A percentile compares a stretch with the other conserved stretches of the same genome.
Evolutionary conservation across 345 rosid species (phyloP).

Genomic region (Citrus australasica): DNA sequence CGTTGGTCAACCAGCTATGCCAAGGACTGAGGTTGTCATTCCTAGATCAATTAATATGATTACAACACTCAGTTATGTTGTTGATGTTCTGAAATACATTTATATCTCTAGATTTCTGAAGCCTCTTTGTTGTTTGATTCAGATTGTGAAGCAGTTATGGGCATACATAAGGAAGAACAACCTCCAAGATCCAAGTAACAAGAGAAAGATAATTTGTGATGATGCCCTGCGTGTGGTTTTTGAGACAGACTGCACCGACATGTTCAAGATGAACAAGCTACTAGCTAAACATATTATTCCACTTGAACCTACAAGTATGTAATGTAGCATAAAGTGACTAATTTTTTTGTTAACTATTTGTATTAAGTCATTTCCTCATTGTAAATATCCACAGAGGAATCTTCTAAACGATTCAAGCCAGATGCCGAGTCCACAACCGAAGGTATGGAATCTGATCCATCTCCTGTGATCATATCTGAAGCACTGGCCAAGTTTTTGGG

Average conservation of each 20-base stretch:
- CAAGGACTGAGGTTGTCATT: conserved; percentile 78
- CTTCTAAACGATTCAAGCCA: conserved; percentile 62
- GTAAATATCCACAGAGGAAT: conserved; percentile 53
- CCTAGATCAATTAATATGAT: neutral
- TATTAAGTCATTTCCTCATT: neutral
- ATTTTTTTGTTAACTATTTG: conserved; percentile 1
- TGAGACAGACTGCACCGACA: conserved; percentile 97
- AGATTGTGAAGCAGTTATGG: conserved; percentile 99
- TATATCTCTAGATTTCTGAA: neutral
- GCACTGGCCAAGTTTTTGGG: conserved; percentile 79
- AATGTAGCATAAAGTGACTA: neutral
- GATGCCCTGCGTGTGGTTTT: conserved; percentile 84
- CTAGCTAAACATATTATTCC: conserved; percentile 87
- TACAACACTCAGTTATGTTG: neutral
- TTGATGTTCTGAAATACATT: neutral
- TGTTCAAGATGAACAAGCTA: conserved; percentile 98
- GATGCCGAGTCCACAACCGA: conserved; percentile 51
- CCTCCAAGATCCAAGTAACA: conserved; percentile 98
- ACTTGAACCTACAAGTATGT: conserved; percentile 80
- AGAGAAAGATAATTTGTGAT: conserved; percentile 94
- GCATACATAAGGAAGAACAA: conserved; percentile 93
- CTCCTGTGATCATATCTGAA: conserved; percentile 61
- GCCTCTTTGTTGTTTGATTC: conserved; percentile 14
- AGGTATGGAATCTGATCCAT: conserved; percentile 38
- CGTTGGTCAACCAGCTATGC: conserved; percentile 93